Conservation (phyloP, 148 eudicot genomes). For the Arbutus unedo region DNA sequence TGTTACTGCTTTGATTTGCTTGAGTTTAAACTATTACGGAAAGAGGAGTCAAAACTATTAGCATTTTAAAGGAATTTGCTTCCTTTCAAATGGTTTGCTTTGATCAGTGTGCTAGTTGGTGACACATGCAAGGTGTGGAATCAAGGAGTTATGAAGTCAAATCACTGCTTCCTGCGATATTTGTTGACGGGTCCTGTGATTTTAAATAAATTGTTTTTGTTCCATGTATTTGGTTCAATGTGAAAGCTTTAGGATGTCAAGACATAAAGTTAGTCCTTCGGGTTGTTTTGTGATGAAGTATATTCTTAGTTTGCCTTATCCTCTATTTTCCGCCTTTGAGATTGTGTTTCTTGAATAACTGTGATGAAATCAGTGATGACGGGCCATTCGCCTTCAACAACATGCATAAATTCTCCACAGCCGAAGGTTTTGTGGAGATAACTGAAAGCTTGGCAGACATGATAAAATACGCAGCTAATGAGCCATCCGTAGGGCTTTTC, state of each 20-base stretch:
- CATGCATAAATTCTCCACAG: slow-evolving; percentile 75
- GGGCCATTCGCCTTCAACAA: slow-evolving; percentile 35
- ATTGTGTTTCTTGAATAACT: not conserved
- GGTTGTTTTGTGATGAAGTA: not conserved
- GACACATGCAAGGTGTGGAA: not conserved
- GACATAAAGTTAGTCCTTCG: not conserved
- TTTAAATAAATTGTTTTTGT: not conserved
- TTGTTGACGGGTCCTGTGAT: not conserved
- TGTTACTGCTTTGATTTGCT: not conserved
- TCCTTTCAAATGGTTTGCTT: not conserved
- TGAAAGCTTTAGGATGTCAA: not conserved
- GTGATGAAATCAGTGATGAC: slow-evolving; percentile 37
- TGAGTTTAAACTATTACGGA: not conserved
- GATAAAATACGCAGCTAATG: slow-evolving; percentile 82
- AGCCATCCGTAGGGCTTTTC: slow-evolving; percentile 92
- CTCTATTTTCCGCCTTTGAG: not conserved
- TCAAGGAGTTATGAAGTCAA: not conserved
- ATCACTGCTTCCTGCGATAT: not conserved
- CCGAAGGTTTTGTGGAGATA: slow-evolving; percentile 83
- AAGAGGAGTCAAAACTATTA: not conserved
- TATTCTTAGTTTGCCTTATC: not conserved
- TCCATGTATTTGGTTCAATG: not conserved
- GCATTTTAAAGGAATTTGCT: not conserved
- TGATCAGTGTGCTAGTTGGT: not conserved
- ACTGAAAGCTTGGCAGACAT: slow-evolving; percentile 72